Evolutionary conservation across 108 stramenopile genomes (phyloP).

Genomic region (Skeletonema menzelii): DNA sequence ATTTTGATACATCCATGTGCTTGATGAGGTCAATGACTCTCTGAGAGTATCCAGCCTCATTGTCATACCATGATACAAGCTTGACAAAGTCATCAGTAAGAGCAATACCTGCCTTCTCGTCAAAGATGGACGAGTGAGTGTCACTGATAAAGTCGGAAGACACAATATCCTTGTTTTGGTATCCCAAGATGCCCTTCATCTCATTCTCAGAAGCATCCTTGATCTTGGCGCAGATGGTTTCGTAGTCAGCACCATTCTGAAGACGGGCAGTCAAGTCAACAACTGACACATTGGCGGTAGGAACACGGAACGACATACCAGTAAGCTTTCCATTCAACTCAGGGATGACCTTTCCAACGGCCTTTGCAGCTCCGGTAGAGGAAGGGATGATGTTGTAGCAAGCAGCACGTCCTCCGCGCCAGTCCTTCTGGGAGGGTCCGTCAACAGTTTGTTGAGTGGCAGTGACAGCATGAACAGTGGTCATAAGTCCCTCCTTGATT

Average conservation of each 20-base stretch:
- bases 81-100: conserved; percentile 98
- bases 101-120: conserved; percentile 97
- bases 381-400: conserved; percentile 99
- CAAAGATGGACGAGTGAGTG: conserved; percentile 93
- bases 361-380: conserved; percentile 96
- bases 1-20: conserved; percentile 72
- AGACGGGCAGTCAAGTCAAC: conserved; percentile 96
- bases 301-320: conserved; percentile 99
- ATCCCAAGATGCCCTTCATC: conserved; percentile 94
- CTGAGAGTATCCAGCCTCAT: conserved; percentile 95
- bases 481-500: conserved; percentile 97
- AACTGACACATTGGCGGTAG: conserved; percentile 97
- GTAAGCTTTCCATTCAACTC: conserved; percentile 98
- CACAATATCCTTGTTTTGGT: conserved; percentile 95
- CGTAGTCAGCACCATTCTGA: conserved; percentile 93
- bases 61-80: conserved; percentile 99
- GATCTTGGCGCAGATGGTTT: conserved; percentile 94
- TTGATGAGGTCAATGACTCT: conserved; percentile 88
- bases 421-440: conserved; percentile 98
- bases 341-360: conserved; percentile 97
- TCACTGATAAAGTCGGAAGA: conserved; percentile 96
- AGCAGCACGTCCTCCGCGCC: conserved; percentile 97
- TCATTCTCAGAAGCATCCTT: conserved; percentile 94
- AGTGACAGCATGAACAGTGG: conserved; percentile 99
- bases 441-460: conserved; percentile 98